Evolutionary conservation across 768 basidiomycete genomes (phyloP).

Genomic region (Lyophyllum semitale): DNA sequence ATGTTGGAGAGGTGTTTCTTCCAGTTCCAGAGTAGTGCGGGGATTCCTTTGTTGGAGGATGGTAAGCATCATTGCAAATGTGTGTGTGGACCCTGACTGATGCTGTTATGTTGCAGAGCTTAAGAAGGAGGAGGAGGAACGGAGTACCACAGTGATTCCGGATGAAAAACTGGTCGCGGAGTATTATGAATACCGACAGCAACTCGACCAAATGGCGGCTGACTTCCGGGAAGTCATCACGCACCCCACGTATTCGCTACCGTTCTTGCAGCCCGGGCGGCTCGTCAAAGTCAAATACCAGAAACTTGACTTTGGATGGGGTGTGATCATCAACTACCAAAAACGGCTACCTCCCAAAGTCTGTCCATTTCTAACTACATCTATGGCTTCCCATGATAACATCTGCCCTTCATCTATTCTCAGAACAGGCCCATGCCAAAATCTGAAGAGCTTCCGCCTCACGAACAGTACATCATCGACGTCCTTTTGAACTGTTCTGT

Average conservation of each 20-base stretch:
- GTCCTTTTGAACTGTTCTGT: conserved; percentile 82
- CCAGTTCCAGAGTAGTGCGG: conserved; percentile 95
- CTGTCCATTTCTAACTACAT: conserved; percentile 12
- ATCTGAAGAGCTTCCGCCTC: conserved; percentile 72
- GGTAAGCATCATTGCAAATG: conserved; percentile 49
- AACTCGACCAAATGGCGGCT: conserved; percentile 83
- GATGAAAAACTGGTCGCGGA: conserved; percentile 84
- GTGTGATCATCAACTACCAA: conserved; percentile 88
- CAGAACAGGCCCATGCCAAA: conserved; percentile 70
- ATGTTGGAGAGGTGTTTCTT: conserved; percentile 98
- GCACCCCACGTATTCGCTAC: conserved; percentile 92
- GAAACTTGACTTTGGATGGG: conserved; percentile 94
- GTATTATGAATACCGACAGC: conserved; percentile 92
- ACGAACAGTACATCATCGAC: conserved; percentile 91
- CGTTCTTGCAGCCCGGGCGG: conserved; percentile 90
- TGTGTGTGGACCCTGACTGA: not conserved
- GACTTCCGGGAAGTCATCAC: conserved; percentile 94
- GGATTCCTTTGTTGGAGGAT: conserved; percentile 82
- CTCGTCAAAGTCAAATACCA: conserved; percentile 90
- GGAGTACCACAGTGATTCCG: conserved; percentile 68
- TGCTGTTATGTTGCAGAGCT: conserved; percentile 54
- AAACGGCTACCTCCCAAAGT: conserved; percentile 87
- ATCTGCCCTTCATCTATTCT: not conserved
- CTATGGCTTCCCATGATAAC: not conserved
- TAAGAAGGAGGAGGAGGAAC: conserved; percentile 66